Evolutionary conservation across 768 basidiomycete genomes (phyloP).

Genomic region (Hebeloma cylindrosporum): DNA sequence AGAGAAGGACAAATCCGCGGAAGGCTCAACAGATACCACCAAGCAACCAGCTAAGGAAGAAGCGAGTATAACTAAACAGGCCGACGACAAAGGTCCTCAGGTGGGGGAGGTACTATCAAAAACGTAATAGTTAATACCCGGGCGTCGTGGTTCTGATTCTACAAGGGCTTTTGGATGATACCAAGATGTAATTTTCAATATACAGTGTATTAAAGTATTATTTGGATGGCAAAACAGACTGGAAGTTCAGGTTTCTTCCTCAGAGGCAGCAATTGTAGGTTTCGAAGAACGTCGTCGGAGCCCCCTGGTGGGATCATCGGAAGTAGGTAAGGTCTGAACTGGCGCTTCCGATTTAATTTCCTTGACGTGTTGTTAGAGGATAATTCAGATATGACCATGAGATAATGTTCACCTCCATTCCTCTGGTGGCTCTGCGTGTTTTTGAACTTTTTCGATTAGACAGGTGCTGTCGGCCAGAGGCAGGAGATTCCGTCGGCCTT

Average conservation of each 20-base stretch:
- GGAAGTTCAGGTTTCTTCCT: constrained; percentile 27
- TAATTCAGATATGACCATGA: background rate
- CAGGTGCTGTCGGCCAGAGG: background rate
- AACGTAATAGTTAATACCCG: too few species aligned
- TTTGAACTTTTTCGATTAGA: constrained; percentile 24
- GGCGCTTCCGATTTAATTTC: constrained; percentile 32
- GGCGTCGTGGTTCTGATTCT: background rate
- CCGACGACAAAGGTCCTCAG: background rate
- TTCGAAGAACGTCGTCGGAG: constrained; percentile 50
- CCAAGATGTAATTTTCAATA: background rate
- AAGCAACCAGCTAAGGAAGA: background rate
- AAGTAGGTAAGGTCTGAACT: constrained; percentile 27
- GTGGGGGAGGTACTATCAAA: too few species aligned
- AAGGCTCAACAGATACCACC: constrained; percentile 2
- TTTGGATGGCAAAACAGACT: background rate
- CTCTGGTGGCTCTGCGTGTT: constrained; percentile 23
- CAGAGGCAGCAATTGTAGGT: constrained; percentile 30
- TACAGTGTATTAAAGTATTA: constrained; percentile 9
- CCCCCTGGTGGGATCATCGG: constrained; percentile 27
- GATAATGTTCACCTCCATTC: constrained; percentile 21
- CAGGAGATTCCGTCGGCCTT: background rate
- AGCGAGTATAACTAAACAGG: background rate
- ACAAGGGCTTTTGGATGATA: background rate
- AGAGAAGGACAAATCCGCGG: constrained; percentile 6
- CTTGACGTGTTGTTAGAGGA: constrained; percentile 9